Conservation (phyloP, 1,284 basidiomycete genomes). For the Ustilago crameri region DNA sequence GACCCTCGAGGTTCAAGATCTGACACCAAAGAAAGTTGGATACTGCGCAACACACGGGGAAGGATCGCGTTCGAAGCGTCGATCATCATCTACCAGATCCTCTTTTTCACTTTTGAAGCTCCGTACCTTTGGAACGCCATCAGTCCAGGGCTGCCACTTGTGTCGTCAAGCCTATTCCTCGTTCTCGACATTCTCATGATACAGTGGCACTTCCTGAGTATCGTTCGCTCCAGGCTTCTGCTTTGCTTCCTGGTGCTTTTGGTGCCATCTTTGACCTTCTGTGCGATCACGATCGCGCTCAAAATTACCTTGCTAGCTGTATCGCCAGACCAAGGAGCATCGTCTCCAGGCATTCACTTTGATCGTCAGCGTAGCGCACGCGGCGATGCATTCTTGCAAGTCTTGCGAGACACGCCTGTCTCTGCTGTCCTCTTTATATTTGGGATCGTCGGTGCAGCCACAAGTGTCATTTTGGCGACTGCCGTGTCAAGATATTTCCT, state of each 20-base stretch:
- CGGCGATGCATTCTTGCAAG: slow-evolving; percentile 5
- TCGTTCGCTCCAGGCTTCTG: not conserved
- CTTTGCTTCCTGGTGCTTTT: not conserved
- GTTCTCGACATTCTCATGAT: slow-evolving; percentile 15
- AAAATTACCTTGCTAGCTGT: slow-evolving; percentile 7
- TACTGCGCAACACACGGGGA: not conserved
- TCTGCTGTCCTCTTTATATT: slow-evolving; percentile 5
- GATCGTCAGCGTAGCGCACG: not conserved
- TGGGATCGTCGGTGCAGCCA: not conserved
- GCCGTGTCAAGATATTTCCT: not conserved
- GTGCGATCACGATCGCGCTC: slow-evolving; percentile 4
- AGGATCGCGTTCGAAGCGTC: not conserved
- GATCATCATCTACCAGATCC: slow-evolving; percentile 11
- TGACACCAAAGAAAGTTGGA: not conserved
- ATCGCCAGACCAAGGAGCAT: slow-evolving; percentile 9
- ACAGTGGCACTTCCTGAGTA: not conserved
- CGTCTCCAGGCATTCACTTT: slow-evolving; percentile 30
- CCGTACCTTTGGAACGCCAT: slow-evolving; percentile 20
- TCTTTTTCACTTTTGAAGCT: slow-evolving; percentile 29
- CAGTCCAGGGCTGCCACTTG: slow-evolving; percentile 16
- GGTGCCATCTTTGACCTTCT: slow-evolving; percentile 2
- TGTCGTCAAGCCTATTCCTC: slow-evolving; percentile 13
- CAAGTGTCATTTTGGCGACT: not conserved
- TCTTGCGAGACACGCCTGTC: slow-evolving; percentile 20
- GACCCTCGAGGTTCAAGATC: no score